Evolutionary conservation across 1,284 basidiomycete species (phyloP).

Genomic region (Ustilago bromivora): DNA sequence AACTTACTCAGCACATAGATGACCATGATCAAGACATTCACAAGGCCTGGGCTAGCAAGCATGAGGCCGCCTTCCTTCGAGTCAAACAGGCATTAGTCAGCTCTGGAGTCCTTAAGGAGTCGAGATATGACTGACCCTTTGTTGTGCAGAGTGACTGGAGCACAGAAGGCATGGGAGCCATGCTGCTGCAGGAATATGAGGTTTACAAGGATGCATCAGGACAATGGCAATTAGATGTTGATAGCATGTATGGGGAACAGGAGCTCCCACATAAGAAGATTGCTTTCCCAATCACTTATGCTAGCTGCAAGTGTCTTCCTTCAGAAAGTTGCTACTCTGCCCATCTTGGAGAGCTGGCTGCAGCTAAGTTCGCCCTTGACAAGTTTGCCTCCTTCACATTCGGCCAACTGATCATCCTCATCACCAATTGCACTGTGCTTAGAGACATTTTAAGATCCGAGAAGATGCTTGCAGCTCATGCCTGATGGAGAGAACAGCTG

Average conservation of each 20-base stretch:
- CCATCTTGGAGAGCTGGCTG: slow-evolving; percentile 8
- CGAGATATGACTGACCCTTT: slow-evolving; percentile 46
- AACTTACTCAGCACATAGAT: too few species aligned
- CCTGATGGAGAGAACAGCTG: slow-evolving; percentile 10
- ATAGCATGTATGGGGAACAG: too few species aligned
- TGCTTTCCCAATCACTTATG: too few species aligned
- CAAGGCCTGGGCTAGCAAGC: too few species aligned
- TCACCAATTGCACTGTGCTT: slow-evolving; percentile 4
- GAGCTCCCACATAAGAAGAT: too few species aligned
- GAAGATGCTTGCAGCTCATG: slow-evolving; percentile 37
- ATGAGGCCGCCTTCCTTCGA: too few species aligned
- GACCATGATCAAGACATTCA: too few species aligned
- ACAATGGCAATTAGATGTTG: too few species aligned
- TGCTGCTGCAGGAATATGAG: slow-evolving; percentile 5
- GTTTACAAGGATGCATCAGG: slow-evolving; percentile 6
- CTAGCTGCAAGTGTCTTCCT: background rate
- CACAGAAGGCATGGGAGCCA: slow-evolving; percentile 13
- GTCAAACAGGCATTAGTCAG: too few species aligned
- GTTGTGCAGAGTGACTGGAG: slow-evolving; percentile 13
- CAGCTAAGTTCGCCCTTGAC: slow-evolving; percentile 6
- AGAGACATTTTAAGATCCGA: background rate
- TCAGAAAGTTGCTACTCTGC: slow-evolving; percentile 4
- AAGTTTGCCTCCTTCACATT: background rate
- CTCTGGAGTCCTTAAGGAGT: slow-evolving; percentile 42
- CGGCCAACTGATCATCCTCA: slow-evolving; percentile 6